Conservation (phyloP, 2,329 filamentous ascomycete genomes). For the Claviceps digitariae region DNA sequence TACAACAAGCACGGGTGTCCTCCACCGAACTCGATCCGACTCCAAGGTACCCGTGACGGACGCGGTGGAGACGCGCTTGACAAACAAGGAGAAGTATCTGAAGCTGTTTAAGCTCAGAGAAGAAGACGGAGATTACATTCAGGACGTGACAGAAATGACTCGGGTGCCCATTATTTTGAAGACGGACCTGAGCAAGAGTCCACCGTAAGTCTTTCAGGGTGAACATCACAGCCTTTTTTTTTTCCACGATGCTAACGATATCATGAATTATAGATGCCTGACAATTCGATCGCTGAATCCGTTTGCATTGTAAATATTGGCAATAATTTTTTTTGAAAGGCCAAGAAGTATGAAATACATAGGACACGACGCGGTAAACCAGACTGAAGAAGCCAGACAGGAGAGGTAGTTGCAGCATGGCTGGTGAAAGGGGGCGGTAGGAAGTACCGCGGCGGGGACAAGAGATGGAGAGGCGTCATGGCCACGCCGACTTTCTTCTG, state of each 20-base stretch:
- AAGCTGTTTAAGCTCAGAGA: constrained; percentile 81
- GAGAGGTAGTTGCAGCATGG: neutral
- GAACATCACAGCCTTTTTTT: neutral
- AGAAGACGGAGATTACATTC: constrained; percentile 89
- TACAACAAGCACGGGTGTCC: constrained; percentile 49
- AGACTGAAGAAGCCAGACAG: neutral
- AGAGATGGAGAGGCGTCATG: constrained; percentile 1
- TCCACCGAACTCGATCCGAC: constrained; percentile 85
- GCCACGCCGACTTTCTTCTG: neutral
- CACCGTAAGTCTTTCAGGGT: constrained; percentile 99
- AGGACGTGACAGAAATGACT: constrained; percentile 97
- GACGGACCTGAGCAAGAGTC: constrained; percentile 96
- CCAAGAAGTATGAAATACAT: neutral
- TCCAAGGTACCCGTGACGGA: constrained; percentile 73
- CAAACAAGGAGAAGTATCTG: constrained; percentile 92
- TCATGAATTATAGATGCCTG: constrained; percentile 44
- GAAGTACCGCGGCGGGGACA: neutral
- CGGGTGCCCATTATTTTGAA: constrained; percentile 95
- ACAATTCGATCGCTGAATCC: constrained; percentile 77
- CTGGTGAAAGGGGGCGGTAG: too few species aligned
- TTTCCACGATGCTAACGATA: neutral
- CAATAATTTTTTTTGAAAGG: neutral
- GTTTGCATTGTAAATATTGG: constrained; percentile 43
- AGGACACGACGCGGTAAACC: neutral
- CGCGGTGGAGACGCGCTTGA: constrained; percentile 64